Conservation (phyloP, 2,329 filamentous ascomycete species). For the Tolypocladium guangdongense region DNA sequence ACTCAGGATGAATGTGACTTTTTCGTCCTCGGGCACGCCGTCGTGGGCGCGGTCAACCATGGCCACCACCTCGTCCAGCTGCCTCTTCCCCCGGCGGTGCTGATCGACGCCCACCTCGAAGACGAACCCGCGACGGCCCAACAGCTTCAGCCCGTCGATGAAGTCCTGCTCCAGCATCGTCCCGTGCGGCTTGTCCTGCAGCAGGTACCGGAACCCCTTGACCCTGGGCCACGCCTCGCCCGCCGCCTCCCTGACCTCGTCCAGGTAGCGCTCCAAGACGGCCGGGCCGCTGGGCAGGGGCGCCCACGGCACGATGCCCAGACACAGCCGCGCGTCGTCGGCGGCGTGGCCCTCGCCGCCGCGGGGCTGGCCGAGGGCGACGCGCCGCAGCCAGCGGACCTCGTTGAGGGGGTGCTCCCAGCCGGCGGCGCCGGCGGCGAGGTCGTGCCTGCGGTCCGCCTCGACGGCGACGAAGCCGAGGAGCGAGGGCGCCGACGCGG, state of each 20-base stretch:
- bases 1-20: constrained; percentile 62
- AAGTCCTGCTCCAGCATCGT: constrained; percentile 54
- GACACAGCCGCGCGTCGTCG: constrained; percentile 39
- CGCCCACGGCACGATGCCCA: constrained; percentile 76
- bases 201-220: constrained; percentile 70
- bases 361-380: constrained; percentile 49
- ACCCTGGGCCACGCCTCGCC: constrained; percentile 57
- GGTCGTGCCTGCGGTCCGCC: constrained; percentile 60
- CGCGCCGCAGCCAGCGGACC: constrained; percentile 54
- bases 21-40: constrained; percentile 45
- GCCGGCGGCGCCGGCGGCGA: constrained; percentile 38
- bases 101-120: constrained; percentile 85
- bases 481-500: constrained; percentile 30
- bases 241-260: constrained; percentile 45
- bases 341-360: constrained; percentile 45
- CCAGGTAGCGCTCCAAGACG: constrained; percentile 55
- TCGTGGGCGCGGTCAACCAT: constrained; percentile 60
- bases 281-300: constrained; percentile 56
- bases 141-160: constrained; percentile 52
- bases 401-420: constrained; percentile 63
- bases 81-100: constrained; percentile 61
- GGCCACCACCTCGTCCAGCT: constrained; percentile 59
- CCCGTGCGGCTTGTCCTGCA: constrained; percentile 64
- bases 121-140: constrained; percentile 51
- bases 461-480: constrained; percentile 75